Base-by-base conservation (phyloP, 2,329 filamentous ascomycete species). In the Orbilia ellipsospora region DNA sequence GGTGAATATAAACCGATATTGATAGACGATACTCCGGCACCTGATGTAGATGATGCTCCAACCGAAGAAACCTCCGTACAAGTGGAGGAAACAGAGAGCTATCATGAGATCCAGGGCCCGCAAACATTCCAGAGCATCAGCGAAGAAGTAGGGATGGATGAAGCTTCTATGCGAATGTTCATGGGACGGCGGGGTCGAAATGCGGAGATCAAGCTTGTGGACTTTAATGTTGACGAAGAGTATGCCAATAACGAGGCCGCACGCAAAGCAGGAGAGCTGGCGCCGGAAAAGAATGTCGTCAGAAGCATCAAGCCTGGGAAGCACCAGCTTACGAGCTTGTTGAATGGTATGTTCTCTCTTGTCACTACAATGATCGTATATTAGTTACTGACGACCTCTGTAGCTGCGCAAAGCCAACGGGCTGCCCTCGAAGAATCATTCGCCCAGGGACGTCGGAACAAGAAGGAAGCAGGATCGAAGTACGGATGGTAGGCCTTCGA, bases 161-260 rank as follows among this genome's bases (percentile, higher is more conserved):
- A 85, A 59, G 83, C 88, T 8, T 84, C 89, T 78, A 84, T 86
- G 69, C 86, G 89, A 12, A 89, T 89, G 78, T 84, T 91, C 1
- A 87, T 90, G 77, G 89, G 89, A 10, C 87, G 89, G 4, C 81
- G 83, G 15, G 79, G 78, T 6, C 73, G 77, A 15, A 76, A 75
- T n/a, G 69, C 77, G 44, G 65, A 65, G 23, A 84, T 86, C 36
- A 87, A 85, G 42, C 84, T 90, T 20, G 82, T 87, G 1, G 88
- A 88, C 61, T 91, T 90, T 83, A 89, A 90, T 79, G 89, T 88
- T 15, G 89, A 90, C 77, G 81, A 83, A 23, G 89, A 91, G 80
- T 91, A 91, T 79, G 85, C 84, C 0, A 84, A 86, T 20, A 91
- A 91, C 79, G 87, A 90, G 79, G 83, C 83, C 52, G 80, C 88